A percentile compares a stretch with the other conserved stretches of the same genome.
phyloP scores from a whole-genome alignment of 2,329 filamentous ascomycete species.

The Colletotrichum salicis region DNA sequence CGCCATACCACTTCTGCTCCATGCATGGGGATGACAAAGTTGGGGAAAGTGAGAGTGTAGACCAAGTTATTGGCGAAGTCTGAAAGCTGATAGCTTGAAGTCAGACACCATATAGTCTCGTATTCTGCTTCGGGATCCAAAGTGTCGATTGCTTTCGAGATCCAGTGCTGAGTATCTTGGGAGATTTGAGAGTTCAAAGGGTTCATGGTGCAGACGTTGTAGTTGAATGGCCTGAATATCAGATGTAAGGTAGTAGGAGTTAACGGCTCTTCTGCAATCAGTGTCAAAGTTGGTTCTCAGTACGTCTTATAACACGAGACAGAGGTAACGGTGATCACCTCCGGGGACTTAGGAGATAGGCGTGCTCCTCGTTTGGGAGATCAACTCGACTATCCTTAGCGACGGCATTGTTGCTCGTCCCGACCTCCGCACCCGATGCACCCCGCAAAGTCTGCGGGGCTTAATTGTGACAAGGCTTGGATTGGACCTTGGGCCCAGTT shows the following conservation, averaged over 20 bases:
- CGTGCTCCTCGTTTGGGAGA: not conserved
- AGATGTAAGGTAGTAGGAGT: not conserved
- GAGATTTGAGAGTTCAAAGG: not conserved
- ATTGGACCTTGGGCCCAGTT: not conserved
- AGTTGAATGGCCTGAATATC: not conserved
- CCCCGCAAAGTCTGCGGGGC: not conserved
- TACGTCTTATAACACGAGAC: not conserved
- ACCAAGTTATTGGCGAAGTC: conserved; percentile 1
- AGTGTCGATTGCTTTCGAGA: not conserved
- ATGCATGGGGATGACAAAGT: not conserved
- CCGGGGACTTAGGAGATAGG: not conserved
- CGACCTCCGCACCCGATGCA: not conserved
- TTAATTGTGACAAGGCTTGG: not conserved
- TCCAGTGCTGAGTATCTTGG: not conserved
- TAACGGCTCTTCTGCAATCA: not conserved
- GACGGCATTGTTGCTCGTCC: not conserved
- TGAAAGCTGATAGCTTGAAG: not conserved
- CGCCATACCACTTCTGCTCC: not conserved
- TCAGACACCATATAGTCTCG: conserved; percentile 2
- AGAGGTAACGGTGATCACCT: not conserved
- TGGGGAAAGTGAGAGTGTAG: conserved; percentile 2
- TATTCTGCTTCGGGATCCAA: conserved; percentile 1
- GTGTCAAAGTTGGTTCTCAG: not conserved
- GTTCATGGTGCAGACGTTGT: not conserved
- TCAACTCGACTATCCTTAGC: not conserved